Evolutionary conservation across 495 filamentous ascomycete species (phyloP).

Genomic region (Penicillium alfredii): DNA sequence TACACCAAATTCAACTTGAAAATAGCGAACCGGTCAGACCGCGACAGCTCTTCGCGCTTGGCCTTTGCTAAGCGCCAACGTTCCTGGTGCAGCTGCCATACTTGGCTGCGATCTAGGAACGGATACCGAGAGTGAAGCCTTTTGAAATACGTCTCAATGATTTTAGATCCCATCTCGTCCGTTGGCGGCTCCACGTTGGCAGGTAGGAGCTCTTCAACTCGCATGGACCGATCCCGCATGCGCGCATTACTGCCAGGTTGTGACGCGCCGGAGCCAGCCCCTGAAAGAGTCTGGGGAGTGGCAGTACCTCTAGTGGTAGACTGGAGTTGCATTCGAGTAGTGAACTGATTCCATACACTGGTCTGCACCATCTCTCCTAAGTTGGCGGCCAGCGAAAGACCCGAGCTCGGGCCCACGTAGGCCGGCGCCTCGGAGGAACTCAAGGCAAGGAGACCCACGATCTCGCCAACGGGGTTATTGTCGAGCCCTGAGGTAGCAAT

Average conservation of each 20-base stretch:
- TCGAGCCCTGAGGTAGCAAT: conserved; percentile 22
- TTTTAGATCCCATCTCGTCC: conserved; percentile 41
- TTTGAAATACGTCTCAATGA: conserved; percentile 43
- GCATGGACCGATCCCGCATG: conserved; percentile 20
- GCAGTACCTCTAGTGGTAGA: conserved; percentile 5
- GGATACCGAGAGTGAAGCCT: conserved; percentile 45
- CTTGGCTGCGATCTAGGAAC: conserved; percentile 42
- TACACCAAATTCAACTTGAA: conserved; percentile 50
- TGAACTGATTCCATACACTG: conserved; percentile 48
- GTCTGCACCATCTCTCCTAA: conserved; percentile 50
- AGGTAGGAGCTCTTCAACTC: conserved; percentile 35
- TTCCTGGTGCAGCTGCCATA: conserved; percentile 41
- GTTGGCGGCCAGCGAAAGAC: conserved; percentile 43
- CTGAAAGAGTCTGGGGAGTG: conserved; percentile 5
- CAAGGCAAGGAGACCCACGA: conserved; percentile 47
- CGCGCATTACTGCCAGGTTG: conserved; percentile 6
- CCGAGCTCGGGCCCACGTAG: conserved; percentile 50
- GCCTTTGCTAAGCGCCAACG: conserved; percentile 37
- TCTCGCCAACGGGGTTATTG: conserved; percentile 44
- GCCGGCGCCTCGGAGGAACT: conserved; percentile 43
- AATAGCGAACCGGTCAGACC: conserved; percentile 40
- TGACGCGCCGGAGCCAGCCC: too few relatives aligned
- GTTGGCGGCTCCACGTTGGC: conserved; percentile 43
- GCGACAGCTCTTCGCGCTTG: conserved; percentile 35
- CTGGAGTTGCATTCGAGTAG: conserved; percentile 30